phyloP scores from a whole-genome alignment of 805 yeast species.

The Tetrapisispora arboricola region DNA sequence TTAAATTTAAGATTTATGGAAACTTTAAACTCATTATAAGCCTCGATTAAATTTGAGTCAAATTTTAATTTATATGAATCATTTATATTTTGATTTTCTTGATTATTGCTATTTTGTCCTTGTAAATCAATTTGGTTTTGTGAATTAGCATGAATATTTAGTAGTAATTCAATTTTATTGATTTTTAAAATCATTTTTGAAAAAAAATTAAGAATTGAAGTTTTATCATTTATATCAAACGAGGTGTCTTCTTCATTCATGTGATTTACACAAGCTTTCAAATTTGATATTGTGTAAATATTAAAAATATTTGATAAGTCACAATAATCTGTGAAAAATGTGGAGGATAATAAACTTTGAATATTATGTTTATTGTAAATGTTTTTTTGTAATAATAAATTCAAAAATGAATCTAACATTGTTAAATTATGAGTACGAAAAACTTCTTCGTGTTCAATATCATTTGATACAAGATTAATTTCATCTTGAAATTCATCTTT shows the following conservation, averaged over 20 bases:
- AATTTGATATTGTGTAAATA: neutral
- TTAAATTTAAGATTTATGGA: conserved; percentile 22
- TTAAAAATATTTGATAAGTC: conserved; percentile 7
- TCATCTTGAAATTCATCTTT: neutral
- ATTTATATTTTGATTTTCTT: neutral
- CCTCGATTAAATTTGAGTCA: neutral
- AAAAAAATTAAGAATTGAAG: conserved; percentile 24
- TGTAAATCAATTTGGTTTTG: neutral
- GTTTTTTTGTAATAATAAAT: neutral
- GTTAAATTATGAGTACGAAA: conserved; percentile 2
- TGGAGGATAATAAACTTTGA: conserved; percentile 8
- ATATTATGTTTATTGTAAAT: neutral
- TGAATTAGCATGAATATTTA: neutral
- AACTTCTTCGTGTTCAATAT: conserved; percentile 1
- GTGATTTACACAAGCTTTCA: conserved; percentile 22
- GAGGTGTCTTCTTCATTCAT: conserved; percentile 23
- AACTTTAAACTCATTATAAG: conserved; percentile 25
- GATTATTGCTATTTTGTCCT: neutral
- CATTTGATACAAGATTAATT: neutral
- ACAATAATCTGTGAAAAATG: conserved; percentile 25
- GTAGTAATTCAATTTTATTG: conserved; percentile 24
- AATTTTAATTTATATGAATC: neutral
- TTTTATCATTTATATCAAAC: conserved; percentile 18
- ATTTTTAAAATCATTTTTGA: conserved; percentile 30
- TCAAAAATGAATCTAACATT: conserved; percentile 1